Percentiles rank a stretch among this genome's conserved stretches.
phyloP scores from a whole-genome alignment of 2,329 filamentous ascomycete genomes.

The Calonectria hawksworthii region DNA sequence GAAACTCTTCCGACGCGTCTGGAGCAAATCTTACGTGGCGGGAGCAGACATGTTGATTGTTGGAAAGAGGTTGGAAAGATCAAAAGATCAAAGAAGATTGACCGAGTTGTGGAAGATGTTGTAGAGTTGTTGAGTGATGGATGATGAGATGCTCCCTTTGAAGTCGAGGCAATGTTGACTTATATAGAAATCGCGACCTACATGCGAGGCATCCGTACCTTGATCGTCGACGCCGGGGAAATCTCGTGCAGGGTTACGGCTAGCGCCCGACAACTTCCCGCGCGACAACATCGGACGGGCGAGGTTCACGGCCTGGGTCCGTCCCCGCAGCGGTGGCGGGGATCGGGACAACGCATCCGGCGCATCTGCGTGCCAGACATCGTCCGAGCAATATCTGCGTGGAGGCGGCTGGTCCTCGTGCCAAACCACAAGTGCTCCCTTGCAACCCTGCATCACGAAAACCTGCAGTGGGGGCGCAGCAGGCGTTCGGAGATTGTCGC shows the following conservation, averaged over 20 bases:
- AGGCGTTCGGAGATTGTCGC: neutral
- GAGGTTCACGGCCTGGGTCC: neutral
- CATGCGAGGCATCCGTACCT: neutral
- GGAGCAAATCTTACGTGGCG: neutral
- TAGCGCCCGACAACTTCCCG: neutral
- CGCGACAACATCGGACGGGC: neutral
- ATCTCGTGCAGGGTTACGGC: neutral
- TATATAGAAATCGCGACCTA: neutral
- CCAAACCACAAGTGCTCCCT: neutral
- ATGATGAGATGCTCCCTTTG: neutral
- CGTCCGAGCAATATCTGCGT: neutral
- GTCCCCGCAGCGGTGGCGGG: neutral
- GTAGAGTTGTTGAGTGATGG: neutral
- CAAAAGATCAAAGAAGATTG: neutral
- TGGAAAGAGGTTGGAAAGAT: neutral
- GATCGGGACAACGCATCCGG: neutral
- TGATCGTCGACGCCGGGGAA: neutral
- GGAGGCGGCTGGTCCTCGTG: neutral
- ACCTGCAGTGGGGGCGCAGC: neutral
- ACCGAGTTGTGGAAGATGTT: neutral
- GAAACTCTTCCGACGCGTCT: neutral
- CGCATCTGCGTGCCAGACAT: neutral
- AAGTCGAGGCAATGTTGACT: neutral
- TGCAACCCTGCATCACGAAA: neutral
- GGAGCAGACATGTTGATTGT: neutral